Conservation (phyloP, 768 basidiomycete genomes). For the Arthromyces matolae region DNA sequence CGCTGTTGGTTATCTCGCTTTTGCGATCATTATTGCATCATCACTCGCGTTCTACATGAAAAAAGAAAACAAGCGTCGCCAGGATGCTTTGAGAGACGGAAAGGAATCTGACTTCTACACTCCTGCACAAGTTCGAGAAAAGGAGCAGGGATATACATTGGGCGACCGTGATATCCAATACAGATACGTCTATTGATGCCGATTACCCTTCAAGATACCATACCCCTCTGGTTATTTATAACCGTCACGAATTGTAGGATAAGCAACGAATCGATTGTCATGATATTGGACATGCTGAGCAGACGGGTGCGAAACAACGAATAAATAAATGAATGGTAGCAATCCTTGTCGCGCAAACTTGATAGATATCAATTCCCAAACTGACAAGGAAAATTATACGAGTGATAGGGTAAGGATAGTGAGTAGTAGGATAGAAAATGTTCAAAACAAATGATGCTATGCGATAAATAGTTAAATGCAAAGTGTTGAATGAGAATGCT, state of each 20-base stretch:
- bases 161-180: slow-evolving; percentile 39
- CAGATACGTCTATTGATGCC: slow-evolving; percentile 34
- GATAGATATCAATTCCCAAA: no score
- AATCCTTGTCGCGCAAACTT: no score
- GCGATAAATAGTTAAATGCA: neutral
- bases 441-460: no score
- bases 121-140: slow-evolving; percentile 11
- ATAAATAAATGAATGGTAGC: no score
- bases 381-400: no score
- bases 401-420: no score
- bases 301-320: no score
- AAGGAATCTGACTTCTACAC: slow-evolving; percentile 19
- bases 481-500: neutral
- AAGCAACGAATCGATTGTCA: no score
- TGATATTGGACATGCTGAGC: no score
- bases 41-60: slow-evolving; percentile 48
- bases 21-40: slow-evolving; percentile 39
- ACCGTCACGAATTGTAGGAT: no score
- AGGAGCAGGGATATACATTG: slow-evolving; percentile 24
- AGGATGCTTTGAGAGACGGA: slow-evolving; percentile 21
- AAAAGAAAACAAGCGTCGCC: slow-evolving; percentile 46
- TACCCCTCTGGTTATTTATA: neutral
- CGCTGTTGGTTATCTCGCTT: slow-evolving; percentile 55
- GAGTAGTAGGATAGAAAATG: no score
- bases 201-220: neutral